Conservation (phyloP, 352 stramenopile genomes). For the Phytophthora macrochlamydospora region DNA sequence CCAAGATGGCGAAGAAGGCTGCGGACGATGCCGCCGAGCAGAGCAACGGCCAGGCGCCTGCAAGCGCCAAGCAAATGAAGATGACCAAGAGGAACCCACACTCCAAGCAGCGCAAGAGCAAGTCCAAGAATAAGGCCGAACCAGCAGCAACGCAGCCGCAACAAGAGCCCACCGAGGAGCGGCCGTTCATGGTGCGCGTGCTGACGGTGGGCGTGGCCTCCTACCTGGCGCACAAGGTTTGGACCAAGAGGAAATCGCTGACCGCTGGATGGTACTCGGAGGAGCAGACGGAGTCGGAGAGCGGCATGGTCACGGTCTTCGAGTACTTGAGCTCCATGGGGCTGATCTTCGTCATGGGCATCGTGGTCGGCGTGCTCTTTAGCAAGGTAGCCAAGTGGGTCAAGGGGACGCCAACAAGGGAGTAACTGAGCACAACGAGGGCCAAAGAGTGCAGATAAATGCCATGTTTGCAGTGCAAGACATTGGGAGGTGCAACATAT, state of each 20-base stretch:
- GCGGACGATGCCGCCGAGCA: slow-evolving; percentile 2
- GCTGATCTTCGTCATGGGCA: slow-evolving; percentile 70
- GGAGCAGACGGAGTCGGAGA: slow-evolving; percentile 55
- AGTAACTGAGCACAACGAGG: slow-evolving; percentile 6
- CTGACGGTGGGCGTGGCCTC: slow-evolving; percentile 69
- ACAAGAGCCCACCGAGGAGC: slow-evolving; percentile 18
- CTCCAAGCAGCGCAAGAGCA: neutral
- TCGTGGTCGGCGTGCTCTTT: slow-evolving; percentile 63
- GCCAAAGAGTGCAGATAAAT: neutral
- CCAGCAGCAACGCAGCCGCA: neutral
- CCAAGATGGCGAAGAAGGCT: slow-evolving; percentile 20
- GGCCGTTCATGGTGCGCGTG: slow-evolving; percentile 59
- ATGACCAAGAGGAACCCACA: neutral
- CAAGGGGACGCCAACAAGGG: slow-evolving; percentile 17
- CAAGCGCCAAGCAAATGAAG: neutral
- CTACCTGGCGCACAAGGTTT: slow-evolving; percentile 81
- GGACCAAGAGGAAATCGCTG: slow-evolving; percentile 71
- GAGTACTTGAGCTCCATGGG: slow-evolving; percentile 85
- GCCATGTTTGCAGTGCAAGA: neutral
- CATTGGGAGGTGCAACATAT: too few relatives aligned
- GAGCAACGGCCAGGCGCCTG: neutral
- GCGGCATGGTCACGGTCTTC: slow-evolving; percentile 71
- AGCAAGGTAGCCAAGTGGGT: slow-evolving; percentile 43
- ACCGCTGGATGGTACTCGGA: slow-evolving; percentile 72
- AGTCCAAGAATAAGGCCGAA: neutral